Conservation (phyloP, 768 basidiomycete genomes). For the Pleurotus djamor region DNA sequence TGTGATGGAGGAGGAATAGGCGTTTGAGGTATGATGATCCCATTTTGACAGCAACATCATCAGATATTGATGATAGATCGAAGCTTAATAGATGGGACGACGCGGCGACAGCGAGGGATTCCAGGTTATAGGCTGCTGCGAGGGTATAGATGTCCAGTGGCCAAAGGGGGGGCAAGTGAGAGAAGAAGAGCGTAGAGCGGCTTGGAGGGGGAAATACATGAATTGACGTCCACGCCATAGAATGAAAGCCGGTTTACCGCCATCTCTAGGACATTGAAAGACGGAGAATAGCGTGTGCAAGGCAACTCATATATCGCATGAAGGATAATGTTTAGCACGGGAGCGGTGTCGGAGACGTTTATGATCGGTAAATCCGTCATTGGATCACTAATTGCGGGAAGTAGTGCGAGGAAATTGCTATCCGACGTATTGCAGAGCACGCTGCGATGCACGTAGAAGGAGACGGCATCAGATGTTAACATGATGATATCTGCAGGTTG, state of each 20-base stretch:
- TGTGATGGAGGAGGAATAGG: conserved; percentile 81
- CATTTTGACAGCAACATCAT: conserved; percentile 66
- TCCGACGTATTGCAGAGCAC: conserved; percentile 56
- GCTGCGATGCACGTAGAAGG: conserved; percentile 77
- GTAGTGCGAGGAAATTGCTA: conserved; percentile 66
- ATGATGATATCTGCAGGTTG: no score
- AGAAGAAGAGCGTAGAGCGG: conserved; percentile 61
- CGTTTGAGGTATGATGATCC: conserved; percentile 78
- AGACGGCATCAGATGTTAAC: conserved; percentile 73
- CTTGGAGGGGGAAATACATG: conserved; percentile 43
- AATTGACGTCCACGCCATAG: conserved; percentile 59
- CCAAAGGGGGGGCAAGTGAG: conserved; percentile 63
- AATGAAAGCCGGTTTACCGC: conserved; percentile 54
- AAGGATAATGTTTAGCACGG: conserved; percentile 68
- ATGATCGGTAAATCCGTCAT: conserved; percentile 52
- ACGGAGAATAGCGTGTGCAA: conserved; percentile 71
- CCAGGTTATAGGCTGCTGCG: conserved; percentile 62
- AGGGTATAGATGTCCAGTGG: conserved; percentile 75
- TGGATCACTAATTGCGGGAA: conserved; percentile 31
- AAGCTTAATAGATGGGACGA: conserved; percentile 76
- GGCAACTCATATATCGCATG: conserved; percentile 73
- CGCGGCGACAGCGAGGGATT: conserved; percentile 71
- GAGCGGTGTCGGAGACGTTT: conserved; percentile 55
- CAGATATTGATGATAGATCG: conserved; percentile 62
- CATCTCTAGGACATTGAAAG: conserved; percentile 52